A percentile compares a stretch with the other conserved stretches of the same genome.
Conservation (phyloP, 2,329 filamentous ascomycete genomes). For the Blastomyces silverae region DNA sequence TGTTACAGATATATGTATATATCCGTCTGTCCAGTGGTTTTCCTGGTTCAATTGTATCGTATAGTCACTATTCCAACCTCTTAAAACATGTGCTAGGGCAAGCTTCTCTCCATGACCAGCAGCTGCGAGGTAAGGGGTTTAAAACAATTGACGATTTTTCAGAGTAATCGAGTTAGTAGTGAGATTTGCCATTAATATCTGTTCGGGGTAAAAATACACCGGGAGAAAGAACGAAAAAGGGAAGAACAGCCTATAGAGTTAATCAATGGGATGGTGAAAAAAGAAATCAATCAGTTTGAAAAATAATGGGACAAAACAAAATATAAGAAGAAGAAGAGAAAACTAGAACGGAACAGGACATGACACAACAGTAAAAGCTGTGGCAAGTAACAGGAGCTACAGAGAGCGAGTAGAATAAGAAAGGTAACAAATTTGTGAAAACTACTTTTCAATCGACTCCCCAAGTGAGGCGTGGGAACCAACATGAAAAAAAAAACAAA, state of each 20-base stretch:
- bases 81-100: neutral
- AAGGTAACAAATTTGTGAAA: constrained; percentile 10
- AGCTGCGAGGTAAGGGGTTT: neutral
- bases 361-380: neutral
- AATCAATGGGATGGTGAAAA: constrained; percentile 3
- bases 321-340: neutral
- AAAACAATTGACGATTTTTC: neutral
- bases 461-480: constrained; percentile 24
- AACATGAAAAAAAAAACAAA: constrained; percentile 16
- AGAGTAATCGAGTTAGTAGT: constrained; percentile 3
- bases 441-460: constrained; percentile 25
- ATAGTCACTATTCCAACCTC: neutral
- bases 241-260: neutral
- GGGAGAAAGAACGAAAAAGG: constrained; percentile 1
- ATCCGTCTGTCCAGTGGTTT: neutral
- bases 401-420: constrained; percentile 4
- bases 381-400: neutral
- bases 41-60: neutral
- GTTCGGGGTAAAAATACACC: constrained; percentile 14
- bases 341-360: neutral
- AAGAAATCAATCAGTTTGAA: neutral
- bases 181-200: constrained; percentile 13
- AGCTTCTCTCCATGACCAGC: neutral
- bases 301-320: neutral
- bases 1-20: neutral